These are phyloP conservation scores for Leccinum ochraceum DNA, from an alignment of 768 basidiomycete genomes.

Conservation along the genomic window DNA sequence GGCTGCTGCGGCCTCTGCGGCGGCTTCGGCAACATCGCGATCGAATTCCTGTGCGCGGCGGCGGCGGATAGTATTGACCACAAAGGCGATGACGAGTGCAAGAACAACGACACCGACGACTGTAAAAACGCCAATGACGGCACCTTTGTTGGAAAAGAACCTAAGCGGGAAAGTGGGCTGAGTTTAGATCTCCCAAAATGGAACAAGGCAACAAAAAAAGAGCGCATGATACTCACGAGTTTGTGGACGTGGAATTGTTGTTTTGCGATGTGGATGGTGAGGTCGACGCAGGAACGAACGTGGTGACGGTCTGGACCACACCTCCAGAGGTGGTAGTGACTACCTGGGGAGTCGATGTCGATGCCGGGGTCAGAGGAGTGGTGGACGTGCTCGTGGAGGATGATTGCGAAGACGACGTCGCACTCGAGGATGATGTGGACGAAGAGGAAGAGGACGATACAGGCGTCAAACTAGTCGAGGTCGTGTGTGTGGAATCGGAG, in stretches of 20 bases:
- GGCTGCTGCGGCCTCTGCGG: conserved; percentile 59
- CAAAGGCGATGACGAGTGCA: conserved; percentile 48
- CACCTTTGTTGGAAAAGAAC: conserved; percentile 72
- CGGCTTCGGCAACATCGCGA: conserved; percentile 71
- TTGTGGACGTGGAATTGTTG: conserved; percentile 9
- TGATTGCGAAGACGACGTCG: neutral
- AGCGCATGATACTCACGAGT: conserved; percentile 27
- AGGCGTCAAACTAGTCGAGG: neutral
- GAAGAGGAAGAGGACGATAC: neutral
- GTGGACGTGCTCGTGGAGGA: neutral
- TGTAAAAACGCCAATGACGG: conserved; percentile 70
- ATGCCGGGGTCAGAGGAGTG: neutral
- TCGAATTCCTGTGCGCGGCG: conserved; percentile 67
- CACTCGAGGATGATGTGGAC: neutral
- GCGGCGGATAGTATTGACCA: conserved; percentile 57
- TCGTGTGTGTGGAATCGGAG: conserved; percentile 6
- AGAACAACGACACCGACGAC: conserved; percentile 65
- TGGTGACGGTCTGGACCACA: conserved; percentile 6
- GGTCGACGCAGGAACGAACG: conserved; percentile 1
- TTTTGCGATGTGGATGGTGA: neutral
- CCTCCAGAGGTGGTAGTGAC: conserved; percentile 13
- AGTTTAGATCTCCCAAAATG: conserved; percentile 3
- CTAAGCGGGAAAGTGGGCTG: conserved; percentile 33
- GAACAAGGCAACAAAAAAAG: neutral
- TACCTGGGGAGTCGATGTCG: conserved; percentile 1